These are phyloP conservation scores for Fraxinus floribunda DNA, from an alignment of 305 asterid species.

Conservation along the genomic window DNA sequence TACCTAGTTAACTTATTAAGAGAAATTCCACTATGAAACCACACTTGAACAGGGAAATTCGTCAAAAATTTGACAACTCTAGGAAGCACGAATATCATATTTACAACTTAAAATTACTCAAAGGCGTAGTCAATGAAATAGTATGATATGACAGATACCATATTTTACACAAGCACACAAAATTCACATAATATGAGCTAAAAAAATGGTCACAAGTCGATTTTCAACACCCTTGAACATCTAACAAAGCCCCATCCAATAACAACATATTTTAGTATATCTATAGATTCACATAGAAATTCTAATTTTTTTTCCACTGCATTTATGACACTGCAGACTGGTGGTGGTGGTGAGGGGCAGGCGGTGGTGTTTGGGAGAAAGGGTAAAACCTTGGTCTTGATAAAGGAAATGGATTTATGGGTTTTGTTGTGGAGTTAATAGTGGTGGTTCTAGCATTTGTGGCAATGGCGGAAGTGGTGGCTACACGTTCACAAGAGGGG, in stretches of 20 bases:
- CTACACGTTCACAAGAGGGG: constrained; percentile 80
- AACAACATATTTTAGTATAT: background rate
- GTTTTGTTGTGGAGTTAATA: constrained; percentile 21
- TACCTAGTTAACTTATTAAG: too few species aligned
- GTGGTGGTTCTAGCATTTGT: background rate
- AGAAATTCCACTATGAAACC: too few species aligned
- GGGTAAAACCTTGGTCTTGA: constrained; percentile 38
- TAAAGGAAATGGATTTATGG: constrained; percentile 22
- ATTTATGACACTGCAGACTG: constrained; percentile 37
- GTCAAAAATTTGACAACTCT: too few species aligned
- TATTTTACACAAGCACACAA: too few species aligned
- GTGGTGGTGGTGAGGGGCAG: constrained; percentile 23
- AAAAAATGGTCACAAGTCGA: too few species aligned
- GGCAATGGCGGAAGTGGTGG: constrained; percentile 37
- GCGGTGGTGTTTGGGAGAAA: constrained; percentile 18
- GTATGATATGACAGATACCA: too few species aligned
- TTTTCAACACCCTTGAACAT: constrained; percentile 13
- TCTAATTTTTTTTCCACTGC: background rate
- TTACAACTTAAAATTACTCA: too few species aligned
- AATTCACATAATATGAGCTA: too few species aligned
- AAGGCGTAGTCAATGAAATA: too few species aligned
- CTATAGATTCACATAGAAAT: background rate
- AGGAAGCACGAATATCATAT: too few species aligned
- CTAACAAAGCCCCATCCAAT: constrained; percentile 13
- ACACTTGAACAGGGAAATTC: too few species aligned